These are phyloP conservation scores for Mycena leptocephala DNA, from an alignment of 768 basidiomycete species.

Conservation along the genomic window DNA sequence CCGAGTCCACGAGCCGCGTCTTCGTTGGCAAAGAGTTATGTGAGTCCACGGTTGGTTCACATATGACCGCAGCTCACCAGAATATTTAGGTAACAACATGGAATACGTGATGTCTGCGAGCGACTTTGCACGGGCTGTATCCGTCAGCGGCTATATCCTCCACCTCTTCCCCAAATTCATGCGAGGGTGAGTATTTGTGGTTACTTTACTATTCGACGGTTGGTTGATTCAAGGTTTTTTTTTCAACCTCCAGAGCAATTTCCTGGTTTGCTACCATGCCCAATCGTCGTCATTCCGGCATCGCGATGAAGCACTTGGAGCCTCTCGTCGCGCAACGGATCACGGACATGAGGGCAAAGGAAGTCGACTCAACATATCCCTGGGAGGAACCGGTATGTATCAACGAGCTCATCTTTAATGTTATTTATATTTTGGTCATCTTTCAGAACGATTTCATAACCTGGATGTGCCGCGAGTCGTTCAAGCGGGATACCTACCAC, in stretches of 20 bases:
- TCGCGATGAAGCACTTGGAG: conserved; percentile 28
- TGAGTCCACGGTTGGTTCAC: not conserved
- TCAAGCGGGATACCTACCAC: conserved; percentile 29
- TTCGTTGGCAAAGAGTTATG: conserved; percentile 36
- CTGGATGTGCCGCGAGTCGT: conserved; percentile 39
- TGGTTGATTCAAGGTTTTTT: not conserved
- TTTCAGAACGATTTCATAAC: conserved; percentile 35
- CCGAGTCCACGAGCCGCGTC: conserved; percentile 21
- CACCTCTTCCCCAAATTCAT: conserved; percentile 35
- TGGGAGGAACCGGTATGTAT: conserved; percentile 31
- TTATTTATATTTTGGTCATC: not conserved
- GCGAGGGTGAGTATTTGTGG: not conserved
- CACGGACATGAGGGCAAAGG: conserved; percentile 24
- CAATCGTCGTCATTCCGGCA: conserved; percentile 28
- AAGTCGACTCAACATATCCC: conserved; percentile 21
- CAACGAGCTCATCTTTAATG: not conserved
- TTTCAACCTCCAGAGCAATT: conserved; percentile 15
- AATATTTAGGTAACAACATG: conserved; percentile 14
- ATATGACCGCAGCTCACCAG: not conserved
- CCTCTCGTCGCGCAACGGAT: conserved; percentile 28
- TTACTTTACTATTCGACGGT: not conserved
- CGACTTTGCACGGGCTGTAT: conserved; percentile 27
- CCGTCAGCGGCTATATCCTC: conserved; percentile 31
- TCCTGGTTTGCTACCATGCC: conserved; percentile 34
- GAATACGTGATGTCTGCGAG: conserved; percentile 28